Evolutionary conservation across 2,329 filamentous ascomycete genomes (phyloP), one percentile per base, ranked within the genome.

Genomic region (Setomelanomma holmii): DNA sequence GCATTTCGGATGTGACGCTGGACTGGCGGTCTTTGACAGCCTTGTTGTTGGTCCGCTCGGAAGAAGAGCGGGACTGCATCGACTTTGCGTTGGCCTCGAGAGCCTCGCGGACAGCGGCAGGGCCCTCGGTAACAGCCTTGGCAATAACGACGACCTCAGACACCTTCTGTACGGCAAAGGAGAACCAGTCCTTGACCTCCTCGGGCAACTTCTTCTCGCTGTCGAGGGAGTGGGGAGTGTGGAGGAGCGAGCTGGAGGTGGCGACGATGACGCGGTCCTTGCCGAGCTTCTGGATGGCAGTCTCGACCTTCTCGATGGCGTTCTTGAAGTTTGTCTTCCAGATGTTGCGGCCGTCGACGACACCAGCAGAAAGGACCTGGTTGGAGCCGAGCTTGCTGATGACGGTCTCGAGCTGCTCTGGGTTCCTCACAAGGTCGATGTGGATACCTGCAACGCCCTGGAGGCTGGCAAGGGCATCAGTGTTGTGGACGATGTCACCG

Each of bases 301-400:
- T 83, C 86, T 98, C 91, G 57, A 95, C 89, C 61, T 82, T 86
- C 84, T 95, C 93, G 63, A 99, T 96, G 73, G 95, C 92, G 71
- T 86, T 87, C 86, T 96, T 90, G 83, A 97, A 89, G 88, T 98
- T 96, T 81, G 92, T 97, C 90, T 99, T 99, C 95, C 95, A 99
- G 85, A 99, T 98, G 86, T 99, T 99, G 74, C 95, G 92, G 72
- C 95, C 95, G 72, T 99, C 93, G 66, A 99, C 95, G 69, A 99
- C 90, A 91, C 95, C 95, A 63, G 88, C 89, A 64, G 95, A 99
- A 64, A 99, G 88, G 67, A 92, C 80, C 76, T 96, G 96, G 78
- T 92, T 91, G 76, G 91, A 80, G 76, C 91, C 92, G 63, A 99
- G 87, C 72, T 92, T 88, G 73, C 82, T 84, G 67, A 91, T 78